These are phyloP conservation scores for Eucalyptus sp. DNA, from an alignment of 345 rosid genomes.

Conservation along the genomic window DNA sequence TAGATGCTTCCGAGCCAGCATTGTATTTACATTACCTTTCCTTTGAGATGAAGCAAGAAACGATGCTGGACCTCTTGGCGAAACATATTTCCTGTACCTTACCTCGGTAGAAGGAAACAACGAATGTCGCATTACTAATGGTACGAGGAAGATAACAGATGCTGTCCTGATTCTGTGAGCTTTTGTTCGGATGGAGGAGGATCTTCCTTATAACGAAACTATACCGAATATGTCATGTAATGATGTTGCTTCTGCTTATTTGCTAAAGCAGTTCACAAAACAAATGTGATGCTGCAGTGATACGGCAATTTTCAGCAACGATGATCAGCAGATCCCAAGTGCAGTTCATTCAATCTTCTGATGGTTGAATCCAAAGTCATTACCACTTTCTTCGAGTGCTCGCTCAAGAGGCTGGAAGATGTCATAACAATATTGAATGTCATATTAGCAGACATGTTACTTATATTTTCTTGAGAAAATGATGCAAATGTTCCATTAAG, in stretches of 20 bases:
- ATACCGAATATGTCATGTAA: background rate
- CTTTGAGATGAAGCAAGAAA: too few species aligned
- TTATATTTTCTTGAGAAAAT: too few species aligned
- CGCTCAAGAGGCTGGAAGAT: slow-evolving; percentile 44
- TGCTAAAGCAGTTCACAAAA: background rate
- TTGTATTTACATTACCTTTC: too few species aligned
- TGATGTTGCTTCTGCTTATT: background rate
- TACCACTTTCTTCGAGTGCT: slow-evolving; percentile 66
- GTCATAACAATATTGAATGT: too few species aligned
- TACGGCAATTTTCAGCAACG: background rate
- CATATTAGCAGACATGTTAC: background rate
- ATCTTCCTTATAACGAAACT: background rate
- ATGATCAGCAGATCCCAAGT: slow-evolving; percentile 32
- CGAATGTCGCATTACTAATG: too few species aligned
- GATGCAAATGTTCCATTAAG: fast-evolving
- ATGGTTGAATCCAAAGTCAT: slow-evolving; percentile 79
- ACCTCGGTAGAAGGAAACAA: too few species aligned
- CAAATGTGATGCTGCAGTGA: background rate
- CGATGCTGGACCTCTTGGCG: too few species aligned
- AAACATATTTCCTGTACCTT: too few species aligned
- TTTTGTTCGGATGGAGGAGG: background rate
- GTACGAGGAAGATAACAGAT: background rate
- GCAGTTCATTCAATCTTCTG: slow-evolving; percentile 63
- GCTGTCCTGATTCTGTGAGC: background rate
- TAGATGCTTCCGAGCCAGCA: too few species aligned